Percentiles rank a stretch among this genome's conserved stretches.
These are phyloP conservation scores for Mycena rebaudengoi DNA, from an alignment of 768 basidiomycete genomes.

Conservation along the genomic window DNA sequence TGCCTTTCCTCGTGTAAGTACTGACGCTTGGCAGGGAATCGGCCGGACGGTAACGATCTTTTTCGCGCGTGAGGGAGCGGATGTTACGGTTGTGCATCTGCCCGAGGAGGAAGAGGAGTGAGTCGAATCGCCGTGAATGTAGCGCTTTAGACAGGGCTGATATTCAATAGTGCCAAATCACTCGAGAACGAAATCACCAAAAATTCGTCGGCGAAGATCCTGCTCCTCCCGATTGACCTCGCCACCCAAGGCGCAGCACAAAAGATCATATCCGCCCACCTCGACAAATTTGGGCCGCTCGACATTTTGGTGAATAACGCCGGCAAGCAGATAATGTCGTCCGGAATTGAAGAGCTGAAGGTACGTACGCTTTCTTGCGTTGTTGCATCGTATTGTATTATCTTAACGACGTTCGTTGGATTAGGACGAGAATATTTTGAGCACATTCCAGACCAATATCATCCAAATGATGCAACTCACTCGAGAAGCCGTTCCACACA, in stretches of 20 bases:
- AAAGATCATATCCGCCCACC: slow-evolving; percentile 55
- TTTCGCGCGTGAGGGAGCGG: slow-evolving; percentile 63
- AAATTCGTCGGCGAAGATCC: slow-evolving; percentile 44
- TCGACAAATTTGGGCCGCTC: slow-evolving; percentile 52
- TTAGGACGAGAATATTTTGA: slow-evolving; percentile 57
- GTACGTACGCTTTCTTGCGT: too few relatives aligned
- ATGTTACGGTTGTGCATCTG: slow-evolving; percentile 62
- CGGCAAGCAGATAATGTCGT: slow-evolving; percentile 48
- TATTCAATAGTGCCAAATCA: slow-evolving; percentile 41
- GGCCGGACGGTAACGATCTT: slow-evolving; percentile 59
- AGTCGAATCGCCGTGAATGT: background rate
- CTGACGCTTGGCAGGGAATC: slow-evolving; percentile 40
- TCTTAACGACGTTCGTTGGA: slow-evolving; percentile 45
- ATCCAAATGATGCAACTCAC: slow-evolving; percentile 66
- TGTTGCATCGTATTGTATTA: too few relatives aligned
- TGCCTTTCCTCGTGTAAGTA: too few relatives aligned
- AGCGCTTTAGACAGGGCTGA: background rate
- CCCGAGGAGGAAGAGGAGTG: slow-evolving; percentile 61
- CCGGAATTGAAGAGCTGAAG: slow-evolving; percentile 4
- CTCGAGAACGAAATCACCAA: slow-evolving; percentile 53
- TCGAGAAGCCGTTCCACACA: slow-evolving; percentile 64
- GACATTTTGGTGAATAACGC: slow-evolving; percentile 72
- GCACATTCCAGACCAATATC: slow-evolving; percentile 66
- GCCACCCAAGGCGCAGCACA: slow-evolving; percentile 51
- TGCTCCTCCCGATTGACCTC: slow-evolving; percentile 51